Conservation (phyloP, 257 asterid genomes). For the Fraxinus excelsior region DNA sequence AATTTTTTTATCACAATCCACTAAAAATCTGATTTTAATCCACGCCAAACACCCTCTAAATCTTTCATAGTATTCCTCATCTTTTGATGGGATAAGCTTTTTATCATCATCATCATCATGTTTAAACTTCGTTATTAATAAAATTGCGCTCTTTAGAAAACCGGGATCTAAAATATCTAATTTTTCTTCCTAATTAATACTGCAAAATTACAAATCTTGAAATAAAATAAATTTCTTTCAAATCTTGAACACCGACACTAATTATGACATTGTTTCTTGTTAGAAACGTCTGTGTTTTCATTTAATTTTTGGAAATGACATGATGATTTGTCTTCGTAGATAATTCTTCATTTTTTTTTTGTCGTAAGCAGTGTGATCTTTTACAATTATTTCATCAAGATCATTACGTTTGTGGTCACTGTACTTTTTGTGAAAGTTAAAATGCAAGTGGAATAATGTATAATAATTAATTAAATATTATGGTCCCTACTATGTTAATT, state of each 20-base stretch:
- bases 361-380: background rate
- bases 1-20: too few species aligned
- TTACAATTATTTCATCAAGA: slow-evolving; percentile 28
- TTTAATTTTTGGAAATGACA: slow-evolving; percentile 19
- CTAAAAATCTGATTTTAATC: too few species aligned
- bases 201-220: slow-evolving; percentile 29
- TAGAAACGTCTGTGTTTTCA: slow-evolving; percentile 10
- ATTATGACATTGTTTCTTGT: slow-evolving; percentile 26
- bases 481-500: too few species aligned
- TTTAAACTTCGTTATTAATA: too few species aligned
- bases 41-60: too few species aligned
- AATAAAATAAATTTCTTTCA: slow-evolving; percentile 23
- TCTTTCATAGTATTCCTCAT: too few species aligned
- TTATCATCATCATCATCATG: too few species aligned
- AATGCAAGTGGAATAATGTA: slow-evolving; percentile 6
- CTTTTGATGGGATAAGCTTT: too few species aligned
- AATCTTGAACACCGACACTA: slow-evolving; percentile 43
- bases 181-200: background rate
- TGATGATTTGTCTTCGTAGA: slow-evolving; percentile 25
- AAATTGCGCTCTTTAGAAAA: too few species aligned
- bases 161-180: background rate
- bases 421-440: slow-evolving; percentile 12
- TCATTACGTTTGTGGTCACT: slow-evolving; percentile 22
- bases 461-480: background rate
- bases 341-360: slow-evolving; percentile 12